These are phyloP conservation scores for Pyrenochaeta sp. DNA, from an alignment of 2,329 filamentous ascomycete genomes.

Conservation along the genomic window DNA sequence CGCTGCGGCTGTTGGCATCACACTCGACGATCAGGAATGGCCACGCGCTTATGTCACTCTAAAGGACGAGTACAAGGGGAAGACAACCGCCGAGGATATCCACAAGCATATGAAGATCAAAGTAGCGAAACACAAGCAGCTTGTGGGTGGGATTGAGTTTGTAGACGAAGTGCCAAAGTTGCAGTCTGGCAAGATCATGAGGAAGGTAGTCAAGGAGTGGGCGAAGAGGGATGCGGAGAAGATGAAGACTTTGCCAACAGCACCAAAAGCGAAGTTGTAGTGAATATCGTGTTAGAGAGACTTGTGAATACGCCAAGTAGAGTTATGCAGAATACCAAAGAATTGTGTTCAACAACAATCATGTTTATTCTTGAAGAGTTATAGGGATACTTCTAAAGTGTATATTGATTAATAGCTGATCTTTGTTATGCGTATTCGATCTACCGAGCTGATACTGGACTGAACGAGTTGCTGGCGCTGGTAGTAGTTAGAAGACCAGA, in stretches of 20 bases:
- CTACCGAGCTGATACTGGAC: no score
- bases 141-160: constrained; percentile 63
- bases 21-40: constrained; percentile 60
- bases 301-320: not conserved
- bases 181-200: constrained; percentile 66
- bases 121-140: constrained; percentile 62
- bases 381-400: no score
- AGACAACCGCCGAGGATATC: constrained; percentile 34
- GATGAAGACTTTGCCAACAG: constrained; percentile 35
- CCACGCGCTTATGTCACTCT: constrained; percentile 63
- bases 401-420: no score
- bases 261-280: constrained; percentile 35
- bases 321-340: not conserved
- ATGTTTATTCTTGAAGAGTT: no score
- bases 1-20: constrained; percentile 64
- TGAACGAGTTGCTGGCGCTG: no score
- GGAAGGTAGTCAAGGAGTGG: constrained; percentile 66
- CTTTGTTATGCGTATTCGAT: no score
- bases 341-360: no score
- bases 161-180: constrained; percentile 66
- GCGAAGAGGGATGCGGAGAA: constrained; percentile 61
- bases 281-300: not conserved
- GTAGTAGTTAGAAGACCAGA: no score
- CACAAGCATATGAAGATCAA: constrained; percentile 52
- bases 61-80: constrained; percentile 56